Conservation (phyloP, 2,329 filamentous ascomycete species). For the Talaromyces amestolkiae region DNA sequence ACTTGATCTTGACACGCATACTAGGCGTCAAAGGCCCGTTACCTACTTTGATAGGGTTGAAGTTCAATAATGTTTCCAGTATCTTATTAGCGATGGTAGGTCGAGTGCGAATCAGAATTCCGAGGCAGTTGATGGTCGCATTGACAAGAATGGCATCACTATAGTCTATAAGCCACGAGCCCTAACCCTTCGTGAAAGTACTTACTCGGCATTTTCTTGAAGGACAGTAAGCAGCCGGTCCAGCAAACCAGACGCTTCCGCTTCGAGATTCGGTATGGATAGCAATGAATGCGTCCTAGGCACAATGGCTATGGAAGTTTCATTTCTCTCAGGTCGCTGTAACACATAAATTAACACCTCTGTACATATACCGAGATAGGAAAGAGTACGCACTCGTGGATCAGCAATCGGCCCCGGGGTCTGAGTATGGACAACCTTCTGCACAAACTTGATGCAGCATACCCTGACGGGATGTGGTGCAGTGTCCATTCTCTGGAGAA, state of each 20-base stretch:
- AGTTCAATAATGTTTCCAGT: conserved; percentile 77
- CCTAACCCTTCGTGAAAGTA: background rate
- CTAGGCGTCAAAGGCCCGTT: conserved; percentile 74
- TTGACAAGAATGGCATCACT: conserved; percentile 88
- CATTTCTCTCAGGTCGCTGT: conserved; percentile 69
- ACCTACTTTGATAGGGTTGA: conserved; percentile 83
- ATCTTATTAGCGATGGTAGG: conserved; percentile 82
- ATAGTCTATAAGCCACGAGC: conserved; percentile 11
- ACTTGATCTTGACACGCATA: conserved; percentile 78
- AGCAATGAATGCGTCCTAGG: conserved; percentile 79
- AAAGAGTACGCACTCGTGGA: conserved; percentile 64
- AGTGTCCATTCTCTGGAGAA: conserved; percentile 83
- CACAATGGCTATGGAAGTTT: conserved; percentile 83
- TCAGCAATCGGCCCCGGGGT: conserved; percentile 80
- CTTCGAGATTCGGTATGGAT: conserved; percentile 77
- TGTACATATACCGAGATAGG: background rate
- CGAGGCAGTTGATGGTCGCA: conserved; percentile 84
- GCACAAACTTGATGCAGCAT: conserved; percentile 96
- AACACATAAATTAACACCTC: background rate
- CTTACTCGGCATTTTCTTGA: conserved; percentile 78
- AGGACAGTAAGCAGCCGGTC: conserved; percentile 83
- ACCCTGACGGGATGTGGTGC: conserved; percentile 74
- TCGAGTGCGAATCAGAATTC: conserved; percentile 76
- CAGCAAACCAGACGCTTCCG: conserved; percentile 84
- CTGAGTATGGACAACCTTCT: conserved; percentile 88